A percentile compares a stretch with the other conserved stretches of the same genome.
These are phyloP conservation scores for Telopea speciosissima DNA, from an alignment of 177 flowering plant species.

Conservation along the genomic window DNA sequence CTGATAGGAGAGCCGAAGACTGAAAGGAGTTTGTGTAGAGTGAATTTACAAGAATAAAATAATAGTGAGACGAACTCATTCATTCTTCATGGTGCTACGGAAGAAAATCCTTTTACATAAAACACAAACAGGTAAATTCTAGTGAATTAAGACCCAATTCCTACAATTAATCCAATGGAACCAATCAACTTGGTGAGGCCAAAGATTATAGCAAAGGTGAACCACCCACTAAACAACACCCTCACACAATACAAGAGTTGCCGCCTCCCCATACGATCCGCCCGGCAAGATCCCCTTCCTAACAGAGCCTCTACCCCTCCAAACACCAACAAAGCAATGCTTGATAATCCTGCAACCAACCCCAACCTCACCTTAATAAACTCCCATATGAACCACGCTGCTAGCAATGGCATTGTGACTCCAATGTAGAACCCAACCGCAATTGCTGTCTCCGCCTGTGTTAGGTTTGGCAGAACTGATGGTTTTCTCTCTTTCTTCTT, in stretches of 20 bases:
- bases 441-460: conserved; percentile 16
- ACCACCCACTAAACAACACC: conserved; percentile 25
- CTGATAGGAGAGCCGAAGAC: too few relatives aligned
- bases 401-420: conserved; percentile 13
- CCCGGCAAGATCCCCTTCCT: conserved; percentile 13
- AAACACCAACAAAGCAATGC: conserved; percentile 16
- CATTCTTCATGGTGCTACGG: too few relatives aligned
- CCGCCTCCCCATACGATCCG: too few relatives aligned
- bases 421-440: conserved; percentile 17
- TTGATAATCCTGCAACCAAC: conserved; percentile 13
- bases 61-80: too few relatives aligned
- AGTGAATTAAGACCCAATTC: too few relatives aligned
- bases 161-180: too few relatives aligned
- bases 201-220: conserved; percentile 20
- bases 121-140: too few relatives aligned
- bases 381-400: conserved; percentile 12
- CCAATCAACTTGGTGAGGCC: background rate
- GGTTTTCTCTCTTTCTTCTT: too few relatives aligned
- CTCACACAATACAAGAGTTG: conserved; percentile 13
- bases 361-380: conserved; percentile 7
- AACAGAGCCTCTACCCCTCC: conserved; percentile 17
- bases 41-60: too few relatives aligned
- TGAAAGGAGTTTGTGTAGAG: too few relatives aligned
- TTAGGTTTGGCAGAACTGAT: background rate
- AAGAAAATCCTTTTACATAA: too few relatives aligned